Evolutionary conservation across 441 rosid species (phyloP).

Genomic region (Theobroma grandiflorum): DNA sequence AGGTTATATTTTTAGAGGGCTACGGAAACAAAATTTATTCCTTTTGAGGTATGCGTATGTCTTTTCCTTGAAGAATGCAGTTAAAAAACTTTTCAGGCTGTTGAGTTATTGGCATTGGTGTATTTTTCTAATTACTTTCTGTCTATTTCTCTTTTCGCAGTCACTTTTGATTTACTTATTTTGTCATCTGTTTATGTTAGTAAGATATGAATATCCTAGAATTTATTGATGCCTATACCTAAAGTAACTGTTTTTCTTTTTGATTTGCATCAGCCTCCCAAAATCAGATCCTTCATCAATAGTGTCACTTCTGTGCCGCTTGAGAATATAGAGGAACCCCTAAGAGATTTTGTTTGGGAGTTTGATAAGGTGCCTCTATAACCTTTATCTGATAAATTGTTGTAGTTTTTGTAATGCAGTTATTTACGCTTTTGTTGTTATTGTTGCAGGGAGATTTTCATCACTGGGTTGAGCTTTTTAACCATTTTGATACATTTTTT

Average conservation of each 20-base stretch:
- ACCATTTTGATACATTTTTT: constrained; percentile 92
- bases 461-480: constrained; percentile 98
- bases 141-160: background rate
- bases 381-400: constrained; percentile 23
- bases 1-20: background rate
- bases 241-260: constrained; percentile 29
- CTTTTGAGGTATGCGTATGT: constrained; percentile 8
- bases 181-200: background rate
- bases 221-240: constrained; percentile 16
- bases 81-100: background rate
- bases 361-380: constrained; percentile 73
- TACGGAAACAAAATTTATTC: background rate
- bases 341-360: constrained; percentile 84
- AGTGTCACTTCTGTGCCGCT: constrained; percentile 73
- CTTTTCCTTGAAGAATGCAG: background rate
- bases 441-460: constrained; percentile 93
- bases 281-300: constrained; percentile 83
- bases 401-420: constrained; percentile 18
- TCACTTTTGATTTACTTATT: constrained; percentile 8
- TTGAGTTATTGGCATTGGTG: background rate
- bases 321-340: constrained; percentile 82
- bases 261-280: constrained; percentile 78
- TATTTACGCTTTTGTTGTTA: constrained; percentile 30
- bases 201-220: constrained; percentile 24
- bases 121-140: constrained; percentile 8